A percentile compares a stretch with the other conserved stretches of the same genome.
Conservation (phyloP, 495 filamentous ascomycete genomes). For the Aspergillus carlsbadensis region DNA sequence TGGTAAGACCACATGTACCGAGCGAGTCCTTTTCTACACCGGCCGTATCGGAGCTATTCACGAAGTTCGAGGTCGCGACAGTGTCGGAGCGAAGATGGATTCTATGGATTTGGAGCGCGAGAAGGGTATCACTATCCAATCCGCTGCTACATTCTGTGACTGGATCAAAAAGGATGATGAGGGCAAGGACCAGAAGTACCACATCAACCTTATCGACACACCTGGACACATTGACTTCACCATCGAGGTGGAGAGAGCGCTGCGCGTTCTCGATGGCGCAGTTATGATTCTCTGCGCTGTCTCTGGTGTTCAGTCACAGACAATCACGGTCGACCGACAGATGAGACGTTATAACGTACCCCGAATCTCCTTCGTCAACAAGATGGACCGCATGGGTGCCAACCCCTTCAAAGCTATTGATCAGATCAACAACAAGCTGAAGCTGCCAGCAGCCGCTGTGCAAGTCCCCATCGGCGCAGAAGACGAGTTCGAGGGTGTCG, state of each 20-base stretch:
- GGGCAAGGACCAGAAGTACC: constrained; percentile 82
- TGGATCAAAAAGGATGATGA: constrained; percentile 81
- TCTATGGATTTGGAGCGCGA: constrained; percentile 98
- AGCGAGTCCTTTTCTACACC: constrained; percentile 98
- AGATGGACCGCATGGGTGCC: constrained; percentile 99
- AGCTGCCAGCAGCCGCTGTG: constrained; percentile 86
- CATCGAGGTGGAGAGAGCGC: constrained; percentile 95
- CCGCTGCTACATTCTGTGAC: constrained; percentile 95
- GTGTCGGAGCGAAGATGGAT: constrained; percentile 99
- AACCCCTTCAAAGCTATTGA: constrained; percentile 98
- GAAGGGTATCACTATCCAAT: constrained; percentile 98
- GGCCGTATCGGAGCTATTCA: constrained; percentile 96
- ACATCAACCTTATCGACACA: constrained; percentile 98
- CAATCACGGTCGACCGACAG: constrained; percentile 96
- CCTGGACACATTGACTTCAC: constrained; percentile 99
- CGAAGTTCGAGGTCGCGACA: constrained; percentile 94
- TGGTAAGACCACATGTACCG: constrained; percentile 96
- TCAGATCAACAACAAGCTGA: constrained; percentile 93
- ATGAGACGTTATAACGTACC: constrained; percentile 99
- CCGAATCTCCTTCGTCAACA: constrained; percentile 94
- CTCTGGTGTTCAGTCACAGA: constrained; percentile 95
- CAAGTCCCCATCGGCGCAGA: constrained; percentile 95
- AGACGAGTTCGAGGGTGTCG: constrained; percentile 89
- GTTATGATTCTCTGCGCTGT: constrained; percentile 99
- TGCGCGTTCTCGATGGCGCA: constrained; percentile 94